Base-by-base conservation (phyloP, 805 yeast genomes). In the Pichia pseudocactophila region DNA sequence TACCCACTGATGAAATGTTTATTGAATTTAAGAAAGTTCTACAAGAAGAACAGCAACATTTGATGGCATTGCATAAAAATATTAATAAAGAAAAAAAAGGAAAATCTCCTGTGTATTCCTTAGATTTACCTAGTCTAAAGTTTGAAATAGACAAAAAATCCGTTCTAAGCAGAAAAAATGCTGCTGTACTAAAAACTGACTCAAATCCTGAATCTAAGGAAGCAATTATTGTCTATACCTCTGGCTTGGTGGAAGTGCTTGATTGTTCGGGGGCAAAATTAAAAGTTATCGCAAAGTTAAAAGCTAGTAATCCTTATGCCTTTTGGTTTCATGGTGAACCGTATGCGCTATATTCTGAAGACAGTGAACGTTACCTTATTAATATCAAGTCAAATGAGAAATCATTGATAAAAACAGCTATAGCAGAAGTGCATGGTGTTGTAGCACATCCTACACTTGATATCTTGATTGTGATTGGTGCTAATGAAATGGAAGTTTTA, bases 381-480 rank as follows among this genome's bases (percentile, higher is more conserved):
- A 39, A 43, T 39, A 19, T 42, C 6, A 16, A 10, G 13, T 12
- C 41, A 17, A 46, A 45, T 36, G 42, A 43, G 28, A 31, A 19
- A 3, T 18, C 26, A 9, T 41, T 31, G 11, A 12, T 36, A 2
- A 42, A 39, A n/a, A 10, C 44, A 11, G 27, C 18, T 4, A 25
- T 40, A 8, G 8, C 25, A 22, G 25, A 22, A 8, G 32, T 50
- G 6, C 17, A 17, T 10, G 40, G 31, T 13, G 28, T 39, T 13
- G 30, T 34, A 2, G 25, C 41, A n/a, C 54, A 50, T 36, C 54
- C 54, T 11, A 17, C 48, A 13, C 31, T 50, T n/a, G 39, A 46
- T 15, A 13, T 41, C 2, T 40, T 44, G 26, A 36, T 49, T 11
- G 3, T 45, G 2, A 17, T 38, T 7, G 35, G 16, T 11, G 6